Percentiles rank a stretch among this genome's conserved stretches.
Conservation (phyloP, 2,329 filamentous ascomycete genomes). For the Ascochyta pisi region DNA sequence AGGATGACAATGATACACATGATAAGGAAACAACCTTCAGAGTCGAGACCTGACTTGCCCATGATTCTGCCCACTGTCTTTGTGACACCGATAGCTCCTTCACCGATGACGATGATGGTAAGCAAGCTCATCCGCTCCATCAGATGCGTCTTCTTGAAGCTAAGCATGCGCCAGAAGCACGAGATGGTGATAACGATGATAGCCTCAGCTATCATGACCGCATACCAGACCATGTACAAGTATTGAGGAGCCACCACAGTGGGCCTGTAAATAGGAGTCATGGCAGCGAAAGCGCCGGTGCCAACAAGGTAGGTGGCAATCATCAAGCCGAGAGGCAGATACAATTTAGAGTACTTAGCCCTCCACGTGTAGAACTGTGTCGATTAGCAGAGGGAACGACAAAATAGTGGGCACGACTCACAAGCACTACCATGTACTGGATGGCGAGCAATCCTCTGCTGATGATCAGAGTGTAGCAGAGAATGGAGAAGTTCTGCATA, state of each 20-base stretch:
- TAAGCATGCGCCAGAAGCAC: constrained; percentile 62
- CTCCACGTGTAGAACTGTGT: constrained; percentile 37
- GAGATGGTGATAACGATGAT: constrained; percentile 61
- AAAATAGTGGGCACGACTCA: constrained; percentile 1
- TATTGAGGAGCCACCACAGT: constrained; percentile 17
- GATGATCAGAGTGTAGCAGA: constrained; percentile 46
- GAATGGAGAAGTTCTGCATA: constrained; percentile 42
- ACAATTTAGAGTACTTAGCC: constrained; percentile 42
- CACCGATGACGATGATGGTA: constrained; percentile 71
- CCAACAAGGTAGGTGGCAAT: constrained; percentile 36
- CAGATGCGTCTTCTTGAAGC: constrained; percentile 68
- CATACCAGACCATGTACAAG: constrained; percentile 48
- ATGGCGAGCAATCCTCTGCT: constrained; percentile 41
- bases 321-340: constrained; percentile 43
- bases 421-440: constrained; percentile 45
- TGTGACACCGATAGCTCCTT: constrained; percentile 68
- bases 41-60: constrained; percentile 46
- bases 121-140: constrained; percentile 69
- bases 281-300: constrained; percentile 40
- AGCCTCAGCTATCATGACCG: constrained; percentile 61
- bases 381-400: constrained; percentile 1
- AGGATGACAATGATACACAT: constrained; percentile 48
- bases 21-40: constrained; percentile 44
- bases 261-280: constrained; percentile 45
- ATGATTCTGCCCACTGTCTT: constrained; percentile 57